Evolutionary conservation across 2,329 filamentous ascomycete genomes (phyloP).

Genomic region (Colletotrichum chlorophyti): DNA sequence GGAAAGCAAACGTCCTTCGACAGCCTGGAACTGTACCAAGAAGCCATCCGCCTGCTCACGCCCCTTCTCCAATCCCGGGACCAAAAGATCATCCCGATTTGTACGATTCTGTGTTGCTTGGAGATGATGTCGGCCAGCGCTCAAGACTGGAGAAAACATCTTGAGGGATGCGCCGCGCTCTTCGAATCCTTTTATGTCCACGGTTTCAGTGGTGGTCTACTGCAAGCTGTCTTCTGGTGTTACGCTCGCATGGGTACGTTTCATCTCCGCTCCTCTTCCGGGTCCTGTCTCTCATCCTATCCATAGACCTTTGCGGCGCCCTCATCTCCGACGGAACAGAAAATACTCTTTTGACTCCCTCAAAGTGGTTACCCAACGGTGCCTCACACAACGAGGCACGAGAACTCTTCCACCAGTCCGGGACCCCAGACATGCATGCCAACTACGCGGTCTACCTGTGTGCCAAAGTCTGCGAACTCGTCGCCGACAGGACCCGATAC

Average conservation of each 20-base stretch:
- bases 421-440: conserved; percentile 59
- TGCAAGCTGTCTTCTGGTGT: conserved; percentile 65
- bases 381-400: conserved; percentile 43
- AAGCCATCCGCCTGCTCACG: conserved; percentile 53
- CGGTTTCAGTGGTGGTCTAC: conserved; percentile 57
- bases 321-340: conserved; percentile 61
- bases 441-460: conserved; percentile 66
- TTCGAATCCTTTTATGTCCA: conserved; percentile 60
- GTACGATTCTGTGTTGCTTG: conserved; percentile 46
- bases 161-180: conserved; percentile 64
- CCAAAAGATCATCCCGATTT: conserved; percentile 43
- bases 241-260: conserved; percentile 61
- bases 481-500: conserved; percentile 55
- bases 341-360: conserved; percentile 55
- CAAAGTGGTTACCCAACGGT: conserved; percentile 54
- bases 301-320: conserved; percentile 58
- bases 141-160: conserved; percentile 60
- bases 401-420: conserved; percentile 39
- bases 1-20: conserved; percentile 51
- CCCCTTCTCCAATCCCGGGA: conserved; percentile 43
- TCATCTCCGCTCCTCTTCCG: not conserved
- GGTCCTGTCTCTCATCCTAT: not conserved
- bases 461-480: conserved; percentile 57
- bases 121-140: conserved; percentile 51
- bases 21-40: conserved; percentile 61